phyloP scores from a whole-genome alignment of 768 basidiomycete genomes.

The Boletus rubropictus region DNA sequence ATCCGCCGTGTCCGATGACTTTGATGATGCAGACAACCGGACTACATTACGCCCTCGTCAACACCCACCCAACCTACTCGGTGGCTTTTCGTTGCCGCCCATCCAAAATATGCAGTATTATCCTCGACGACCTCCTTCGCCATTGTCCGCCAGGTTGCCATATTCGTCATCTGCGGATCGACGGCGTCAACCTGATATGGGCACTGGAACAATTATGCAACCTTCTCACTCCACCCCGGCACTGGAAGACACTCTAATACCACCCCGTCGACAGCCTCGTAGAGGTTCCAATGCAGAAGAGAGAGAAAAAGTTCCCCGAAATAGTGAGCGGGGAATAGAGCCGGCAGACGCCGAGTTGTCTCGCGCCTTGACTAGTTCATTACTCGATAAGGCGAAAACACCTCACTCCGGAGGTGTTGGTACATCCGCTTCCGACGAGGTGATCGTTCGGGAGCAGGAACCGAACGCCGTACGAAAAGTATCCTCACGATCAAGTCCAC shows the following conservation, averaged over 20 bases:
- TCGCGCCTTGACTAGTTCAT: conserved; percentile 13
- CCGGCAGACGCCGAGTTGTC: conserved; percentile 17
- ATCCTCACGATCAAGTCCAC: conserved; percentile 17
- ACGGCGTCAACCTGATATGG: conserved; percentile 23
- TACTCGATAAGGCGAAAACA: conserved; percentile 14
- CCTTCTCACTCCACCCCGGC: conserved; percentile 26
- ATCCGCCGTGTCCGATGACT: conserved; percentile 45
- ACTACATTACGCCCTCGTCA: conserved; percentile 41
- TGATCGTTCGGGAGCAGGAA: conserved; percentile 18
- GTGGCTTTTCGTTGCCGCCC: conserved; percentile 31
- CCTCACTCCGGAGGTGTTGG: conserved; percentile 13
- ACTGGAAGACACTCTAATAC: conserved; percentile 28
- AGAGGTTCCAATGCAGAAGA: conserved; percentile 26
- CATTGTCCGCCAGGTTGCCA: conserved; percentile 27
- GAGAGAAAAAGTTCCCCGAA: conserved; percentile 20
- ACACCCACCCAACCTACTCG: conserved; percentile 21
- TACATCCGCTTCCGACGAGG: conserved; percentile 21
- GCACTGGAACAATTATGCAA: conserved; percentile 17
- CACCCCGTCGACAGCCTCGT: conserved; percentile 23
- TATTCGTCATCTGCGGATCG: conserved; percentile 22
- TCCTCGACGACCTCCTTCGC: conserved; percentile 35
- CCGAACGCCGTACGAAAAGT: conserved; percentile 6
- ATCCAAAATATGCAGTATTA: conserved; percentile 37
- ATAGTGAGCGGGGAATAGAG: conserved; percentile 21
- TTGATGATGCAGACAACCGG: conserved; percentile 52